A percentile compares a stretch with the other conserved stretches of the same genome.
Evolutionary conservation across 2,329 filamentous ascomycete species (phyloP).

Genomic region (Rasamsonia emersonii): DNA sequence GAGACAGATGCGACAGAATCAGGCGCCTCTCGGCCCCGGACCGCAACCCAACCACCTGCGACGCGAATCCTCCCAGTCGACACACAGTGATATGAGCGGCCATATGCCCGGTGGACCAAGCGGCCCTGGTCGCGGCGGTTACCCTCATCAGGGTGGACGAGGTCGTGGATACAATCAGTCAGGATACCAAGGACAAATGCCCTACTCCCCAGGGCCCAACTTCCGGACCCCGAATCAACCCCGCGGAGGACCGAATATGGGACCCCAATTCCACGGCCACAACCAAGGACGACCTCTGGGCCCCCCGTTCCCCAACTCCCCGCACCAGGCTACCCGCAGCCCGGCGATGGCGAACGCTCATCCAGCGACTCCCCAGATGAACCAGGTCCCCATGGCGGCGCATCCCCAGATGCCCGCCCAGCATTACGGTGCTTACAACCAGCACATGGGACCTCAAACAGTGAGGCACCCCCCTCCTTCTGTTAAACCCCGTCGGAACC

Average conservation of each 20-base stretch:
- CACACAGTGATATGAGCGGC: constrained; percentile 63
- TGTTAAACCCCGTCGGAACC: constrained; percentile 21
- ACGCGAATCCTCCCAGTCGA: constrained; percentile 77
- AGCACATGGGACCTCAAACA: constrained; percentile 51
- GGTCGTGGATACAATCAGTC: constrained; percentile 49
- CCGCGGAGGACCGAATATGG: constrained; percentile 44
- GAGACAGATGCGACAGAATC: constrained; percentile 62
- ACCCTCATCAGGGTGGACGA: constrained; percentile 45
- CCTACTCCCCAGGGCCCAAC: constrained; percentile 46
- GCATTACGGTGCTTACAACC: constrained; percentile 50
- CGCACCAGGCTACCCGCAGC: constrained; percentile 56
- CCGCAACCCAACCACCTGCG: constrained; percentile 69
- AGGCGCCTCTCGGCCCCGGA: constrained; percentile 52
- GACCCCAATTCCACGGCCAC: constrained; percentile 41
- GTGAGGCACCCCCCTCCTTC: constrained; percentile 43
- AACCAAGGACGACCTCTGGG: constrained; percentile 34
- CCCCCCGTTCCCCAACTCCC: constrained; percentile 54
- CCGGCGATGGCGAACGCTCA: constrained; percentile 58
- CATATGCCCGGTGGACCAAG: constrained; percentile 42
- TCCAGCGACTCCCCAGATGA: constrained; percentile 63
- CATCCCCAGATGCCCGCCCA: constrained; percentile 55
- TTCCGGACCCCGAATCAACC: constrained; percentile 46
- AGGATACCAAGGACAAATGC: constrained; percentile 44
- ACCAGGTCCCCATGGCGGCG: constrained; percentile 57
- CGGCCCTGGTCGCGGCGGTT: constrained; percentile 47